Evolutionary conservation across 2,329 filamentous ascomycete species (phyloP), one percentile per base, ranked within the genome.

Genomic region (Pseudofabraea citricarpa): DNA sequence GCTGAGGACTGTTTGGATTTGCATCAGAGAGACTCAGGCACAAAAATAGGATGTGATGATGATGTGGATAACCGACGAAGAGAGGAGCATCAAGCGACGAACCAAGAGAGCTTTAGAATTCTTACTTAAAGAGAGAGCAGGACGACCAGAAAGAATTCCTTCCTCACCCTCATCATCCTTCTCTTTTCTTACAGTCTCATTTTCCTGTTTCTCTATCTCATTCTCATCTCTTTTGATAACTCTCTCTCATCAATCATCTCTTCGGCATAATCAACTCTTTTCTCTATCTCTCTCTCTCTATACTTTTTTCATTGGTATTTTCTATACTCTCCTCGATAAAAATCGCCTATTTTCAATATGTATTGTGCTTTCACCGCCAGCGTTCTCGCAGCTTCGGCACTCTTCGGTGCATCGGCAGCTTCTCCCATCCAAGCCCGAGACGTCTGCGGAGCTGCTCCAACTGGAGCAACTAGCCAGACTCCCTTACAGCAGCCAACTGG

Each of bases 401-500:
- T 40, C 23, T 29, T 40, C 18, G 16, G 22, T 19, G 24, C 29
- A 15, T 21, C 9, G 22, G 26, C 18, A 20, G 38, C 20, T 22
- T n/a, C 23, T 31, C 20, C 38, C 29, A 29, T 40, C 21, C 15
- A 26, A 6, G 6, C 38, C 29, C 38, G 38, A 21, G 8, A 22
- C 15, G 38, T 40, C 29, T 40, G 38, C 12, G 38, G 38, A 26
- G 22, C 38, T 31, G 38, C 38, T 31, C 24, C 38, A 26, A 12
- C 21, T 40, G 38, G 38, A 26, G 20, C 24, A 3, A 29, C 19
- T 13, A 19, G 15, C 20, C 38, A 40, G 22, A 40, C 38, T 7
- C 38, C 38, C 15, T 29, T 40, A n/a, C 19, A 20, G n/a, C 38
- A 40, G 38, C 38, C 38, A 31, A 24, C 38, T 40, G 38, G 38